phyloP scores from a whole-genome alignment of 495 filamentous ascomycete genomes.

The Talaromyces nanjingensis region DNA sequence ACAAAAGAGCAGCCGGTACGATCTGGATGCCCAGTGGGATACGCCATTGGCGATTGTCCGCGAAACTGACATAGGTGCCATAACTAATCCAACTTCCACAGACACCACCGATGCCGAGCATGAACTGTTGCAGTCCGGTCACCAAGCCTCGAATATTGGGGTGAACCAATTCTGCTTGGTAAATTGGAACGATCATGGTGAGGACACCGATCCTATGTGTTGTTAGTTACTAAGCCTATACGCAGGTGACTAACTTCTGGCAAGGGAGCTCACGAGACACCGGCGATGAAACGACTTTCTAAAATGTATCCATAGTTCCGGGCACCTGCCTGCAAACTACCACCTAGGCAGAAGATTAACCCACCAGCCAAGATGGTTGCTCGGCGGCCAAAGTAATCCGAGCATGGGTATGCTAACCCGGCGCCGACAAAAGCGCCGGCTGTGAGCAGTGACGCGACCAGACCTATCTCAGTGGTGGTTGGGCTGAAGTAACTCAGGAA shows the following conservation, averaged over 20 bases:
- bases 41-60: background rate
- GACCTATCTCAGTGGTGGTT: conserved; percentile 24
- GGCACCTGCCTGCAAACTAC: conserved; percentile 37
- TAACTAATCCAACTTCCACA: conserved; percentile 16
- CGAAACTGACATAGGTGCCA: background rate
- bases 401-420: conserved; percentile 30
- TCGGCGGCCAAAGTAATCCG: conserved; percentile 34
- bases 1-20: background rate
- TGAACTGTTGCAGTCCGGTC: conserved; percentile 17
- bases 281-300: background rate
- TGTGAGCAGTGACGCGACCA: conserved; percentile 67
- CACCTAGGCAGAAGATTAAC: conserved; percentile 37
- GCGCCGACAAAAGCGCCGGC: conserved; percentile 36
- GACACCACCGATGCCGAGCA: conserved; percentile 17
- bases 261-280: background rate
- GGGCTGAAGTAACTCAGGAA: conserved; percentile 3
- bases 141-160: conserved; percentile 17
- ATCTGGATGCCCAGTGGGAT: background rate
- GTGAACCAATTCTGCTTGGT: conserved; percentile 18
- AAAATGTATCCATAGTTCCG: conserved; percentile 20
- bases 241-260: background rate
- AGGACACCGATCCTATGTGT: conserved; percentile 41
- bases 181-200: conserved; percentile 29
- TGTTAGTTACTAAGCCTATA: conserved; percentile 8
- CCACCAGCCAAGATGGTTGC: conserved; percentile 36